Base-by-base conservation (phyloP, 129 eudicot genomes). In the Flaveria ramosissima region DNA sequence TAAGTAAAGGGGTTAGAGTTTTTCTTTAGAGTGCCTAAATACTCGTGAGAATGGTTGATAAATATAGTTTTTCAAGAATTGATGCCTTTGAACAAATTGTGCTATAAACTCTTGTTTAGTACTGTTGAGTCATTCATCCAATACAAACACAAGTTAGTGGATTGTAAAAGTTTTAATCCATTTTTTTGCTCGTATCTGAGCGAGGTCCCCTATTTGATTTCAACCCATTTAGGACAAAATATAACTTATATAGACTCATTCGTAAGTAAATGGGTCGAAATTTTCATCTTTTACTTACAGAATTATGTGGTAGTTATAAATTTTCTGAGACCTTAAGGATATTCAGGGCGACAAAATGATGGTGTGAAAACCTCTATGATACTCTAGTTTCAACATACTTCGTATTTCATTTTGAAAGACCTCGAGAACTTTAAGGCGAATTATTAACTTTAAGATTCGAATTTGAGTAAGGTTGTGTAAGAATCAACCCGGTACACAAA, bases 1-100 rank as follows among this genome's bases (percentile, higher is more conserved):
- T 45, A 71, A 80, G 69, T 51, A 56, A 75, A 62, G 53, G 72
- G 73, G 82, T 55, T 72, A 60, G 61, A 17, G 73, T n/a, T 56
- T 32, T 17, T 50, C 14, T 55, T 52, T 73, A 50, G 68, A 20
- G 61, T 6, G 59, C 26, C 30, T 10, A 46, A 65, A 36, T 72
- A 51, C 74, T 80, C 15, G 14, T 63, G 57, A 52, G 68, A 63
- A 11, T 50, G 30, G 63, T 41, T 39, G 57, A 39, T 62, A 63
- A 62, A 47, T 17, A 50, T 46, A 63, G 50, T 60, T 43, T 19
- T 12, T 73, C 41, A 14, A 6, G 66, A 59, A 53, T 32, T 30
- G 64, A 53, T 36, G 36, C 48, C 6, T n/a, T 53, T 72, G 48
- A 56, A 72, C 21, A 36, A 9, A 30, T 0, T 71, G 36, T 32